Evolutionary conservation across 345 rosid genomes (phyloP).

Genomic region (Eucalyptus curtisii): DNA sequence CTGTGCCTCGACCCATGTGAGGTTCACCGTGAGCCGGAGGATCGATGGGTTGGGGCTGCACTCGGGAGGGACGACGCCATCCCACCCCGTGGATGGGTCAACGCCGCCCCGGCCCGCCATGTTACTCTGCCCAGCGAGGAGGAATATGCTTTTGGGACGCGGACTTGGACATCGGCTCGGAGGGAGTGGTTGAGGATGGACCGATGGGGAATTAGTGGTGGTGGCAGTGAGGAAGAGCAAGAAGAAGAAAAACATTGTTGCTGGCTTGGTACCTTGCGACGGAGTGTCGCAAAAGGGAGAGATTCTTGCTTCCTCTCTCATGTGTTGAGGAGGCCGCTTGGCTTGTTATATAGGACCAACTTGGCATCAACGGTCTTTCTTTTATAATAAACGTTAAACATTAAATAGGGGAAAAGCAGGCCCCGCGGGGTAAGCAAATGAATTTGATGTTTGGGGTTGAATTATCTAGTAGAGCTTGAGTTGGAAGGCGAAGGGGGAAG

Average conservation of each 20-base stretch:
- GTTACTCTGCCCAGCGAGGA: constrained; percentile 90
- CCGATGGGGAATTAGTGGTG: background rate
- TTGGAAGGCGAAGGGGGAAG: background rate
- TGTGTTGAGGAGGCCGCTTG: no score
- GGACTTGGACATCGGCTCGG: background rate
- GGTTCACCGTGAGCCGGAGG: constrained; percentile 34
- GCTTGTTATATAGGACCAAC: no score
- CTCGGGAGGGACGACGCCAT: constrained; percentile 52
- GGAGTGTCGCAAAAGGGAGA: no score
- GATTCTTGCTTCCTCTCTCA: no score
- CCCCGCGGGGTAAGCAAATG: background rate
- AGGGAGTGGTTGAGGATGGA: background rate
- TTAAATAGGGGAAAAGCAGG: background rate
- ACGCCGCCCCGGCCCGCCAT: constrained; percentile 93
- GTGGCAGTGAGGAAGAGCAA: no score
- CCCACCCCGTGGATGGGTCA: constrained; percentile 39
- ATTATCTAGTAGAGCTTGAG: background rate
- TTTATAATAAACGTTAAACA: background rate
- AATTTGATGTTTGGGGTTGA: background rate
- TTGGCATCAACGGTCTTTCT: background rate
- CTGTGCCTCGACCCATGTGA: constrained; percentile 47
- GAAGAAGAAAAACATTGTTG: no score
- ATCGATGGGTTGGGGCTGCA: constrained; percentile 39
- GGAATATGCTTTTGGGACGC: constrained; percentile 18
- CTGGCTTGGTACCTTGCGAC: no score